phyloP scores from a whole-genome alignment of 2,329 filamentous ascomycete genomes.

The Pyrenophora graminea region DNA sequence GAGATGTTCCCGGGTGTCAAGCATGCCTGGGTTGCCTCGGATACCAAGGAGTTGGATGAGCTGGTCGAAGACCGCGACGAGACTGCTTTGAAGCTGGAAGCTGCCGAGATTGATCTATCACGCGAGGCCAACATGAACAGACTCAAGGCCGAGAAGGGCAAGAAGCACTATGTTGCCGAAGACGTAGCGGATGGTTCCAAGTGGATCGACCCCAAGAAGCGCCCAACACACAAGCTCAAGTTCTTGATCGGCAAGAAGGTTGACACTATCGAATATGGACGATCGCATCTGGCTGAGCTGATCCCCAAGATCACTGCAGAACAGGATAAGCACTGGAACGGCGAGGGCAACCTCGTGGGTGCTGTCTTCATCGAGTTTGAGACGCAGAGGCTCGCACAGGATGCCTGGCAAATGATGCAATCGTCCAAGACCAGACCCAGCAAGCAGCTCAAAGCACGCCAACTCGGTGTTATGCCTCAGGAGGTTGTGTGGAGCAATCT shows the following conservation, averaged over 20 bases:
- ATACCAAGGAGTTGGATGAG: conserved; percentile 51
- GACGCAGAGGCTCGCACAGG: conserved; percentile 79
- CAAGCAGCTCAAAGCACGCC: conserved; percentile 45
- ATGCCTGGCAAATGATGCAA: conserved; percentile 72
- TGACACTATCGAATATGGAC: conserved; percentile 84
- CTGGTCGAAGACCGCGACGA: conserved; percentile 52
- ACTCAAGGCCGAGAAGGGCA: conserved; percentile 63
- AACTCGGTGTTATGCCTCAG: conserved; percentile 51
- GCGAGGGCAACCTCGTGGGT: conserved; percentile 68
- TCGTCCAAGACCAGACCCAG: conserved; percentile 41
- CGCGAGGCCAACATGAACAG: conserved; percentile 66
- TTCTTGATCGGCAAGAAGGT: conserved; percentile 50
- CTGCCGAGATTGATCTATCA: conserved; percentile 51
- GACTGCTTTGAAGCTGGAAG: conserved; percentile 50
- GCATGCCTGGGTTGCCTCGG: conserved; percentile 53
- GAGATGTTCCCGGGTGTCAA: conserved; percentile 47
- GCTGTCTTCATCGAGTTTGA: conserved; percentile 89
- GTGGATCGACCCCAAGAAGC: conserved; percentile 48
- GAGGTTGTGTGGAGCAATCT: conserved; percentile 56
- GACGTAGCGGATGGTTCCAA: conserved; percentile 50
- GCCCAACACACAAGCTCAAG: conserved; percentile 48
- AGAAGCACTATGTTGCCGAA: conserved; percentile 50
- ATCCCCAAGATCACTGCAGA: conserved; percentile 70
- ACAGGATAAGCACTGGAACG: conserved; percentile 68
- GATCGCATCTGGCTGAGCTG: conserved; percentile 72